Base-by-base conservation (phyloP, 352 stramenopile species). In the Aphanomyces astaci region DNA sequence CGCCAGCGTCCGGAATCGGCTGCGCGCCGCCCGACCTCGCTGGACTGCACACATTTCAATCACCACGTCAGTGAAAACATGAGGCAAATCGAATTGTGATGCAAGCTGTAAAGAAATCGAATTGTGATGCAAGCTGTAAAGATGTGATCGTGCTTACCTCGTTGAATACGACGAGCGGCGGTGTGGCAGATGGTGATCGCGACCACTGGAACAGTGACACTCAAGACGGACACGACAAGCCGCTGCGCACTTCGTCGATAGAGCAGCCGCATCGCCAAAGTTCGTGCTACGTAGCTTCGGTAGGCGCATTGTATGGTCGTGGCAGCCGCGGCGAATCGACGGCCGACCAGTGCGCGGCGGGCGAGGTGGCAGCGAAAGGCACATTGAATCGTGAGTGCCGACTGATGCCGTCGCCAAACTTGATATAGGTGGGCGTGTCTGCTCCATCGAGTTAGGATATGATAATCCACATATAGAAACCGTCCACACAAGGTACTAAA, bases 361-460 rank as follows among this genome's bases (percentile, higher is more conserved):
- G 62, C 46, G 9, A 40, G 39, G 22, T 45, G n/a, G 28, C 62
- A 68, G 10, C 62, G 62, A 51, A 27, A 68, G 2, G 62, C 62
- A 22, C 62, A 68, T 52, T 68, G 62, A n/a, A 68, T 11, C 11
- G 10, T 11, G 25, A 45, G 46, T 1, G 62, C 39, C 2, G 62
- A 40, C 10, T 17, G 28, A 32, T 68, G 62, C 4, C 62, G 28
- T 9, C 17, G 17, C 3, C 62, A 45, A 19, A 68, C 43, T 17
- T 48, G 46, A 0, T 10, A 19, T n/a, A 60, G 27, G 33, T 60
- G 36, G 25, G 2, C 3, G 24, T n/a, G 39, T 46, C 62, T 68
- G n/a, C 45, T n/a, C 45, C n/a, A 46, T 19, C 30, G 36, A n/a
- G 11, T 30, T 30, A 17, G 11, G 15, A 65, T 40, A n/a, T n/a